These are phyloP conservation scores for Simmondsia chinensis DNA, from an alignment of 148 eudicot species.

Conservation along the genomic window DNA sequence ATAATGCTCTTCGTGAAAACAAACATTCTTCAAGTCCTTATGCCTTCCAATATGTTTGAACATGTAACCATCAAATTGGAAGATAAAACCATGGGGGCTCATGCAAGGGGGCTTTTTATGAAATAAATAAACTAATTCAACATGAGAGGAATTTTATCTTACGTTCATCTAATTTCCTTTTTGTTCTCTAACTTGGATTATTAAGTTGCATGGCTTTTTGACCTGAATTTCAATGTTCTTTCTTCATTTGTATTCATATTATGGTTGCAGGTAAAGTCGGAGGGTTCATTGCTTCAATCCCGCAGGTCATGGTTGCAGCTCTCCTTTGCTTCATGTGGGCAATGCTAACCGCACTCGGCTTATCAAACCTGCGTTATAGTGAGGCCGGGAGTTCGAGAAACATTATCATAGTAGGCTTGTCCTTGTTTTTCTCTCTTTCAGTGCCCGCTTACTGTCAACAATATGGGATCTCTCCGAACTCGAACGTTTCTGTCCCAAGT, in stretches of 20 bases:
- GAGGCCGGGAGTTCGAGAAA: conserved; percentile 98
- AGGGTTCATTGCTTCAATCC: conserved; percentile 94
- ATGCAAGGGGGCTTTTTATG: no score
- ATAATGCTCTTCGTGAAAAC: no score
- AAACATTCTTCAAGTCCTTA: no score
- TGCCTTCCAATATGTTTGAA: no score
- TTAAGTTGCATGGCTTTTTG: no score
- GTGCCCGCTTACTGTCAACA: conserved; percentile 95
- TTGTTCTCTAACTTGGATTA: no score
- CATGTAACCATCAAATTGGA: no score
- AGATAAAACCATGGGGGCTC: no score
- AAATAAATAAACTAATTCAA: no score
- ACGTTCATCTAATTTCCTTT: no score
- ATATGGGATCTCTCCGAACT: conserved; percentile 75
- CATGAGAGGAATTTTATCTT: no score
- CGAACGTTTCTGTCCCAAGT: conserved; percentile 67
- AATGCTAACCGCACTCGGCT: conserved; percentile 88
- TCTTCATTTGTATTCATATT: background rate
- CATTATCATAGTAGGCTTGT: conserved; percentile 83
- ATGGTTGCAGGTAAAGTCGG: conserved; percentile 80
- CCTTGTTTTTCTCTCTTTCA: conserved; percentile 80
- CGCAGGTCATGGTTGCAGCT: conserved; percentile 92
- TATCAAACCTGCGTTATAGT: conserved; percentile 89
- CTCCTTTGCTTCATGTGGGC: conserved; percentile 98
- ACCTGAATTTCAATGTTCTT: no score